A percentile compares a stretch with the other conserved stretches of the same genome.
These are phyloP conservation scores for Misopates orontium DNA, from an alignment of 257 asterid species.

Conservation along the genomic window DNA sequence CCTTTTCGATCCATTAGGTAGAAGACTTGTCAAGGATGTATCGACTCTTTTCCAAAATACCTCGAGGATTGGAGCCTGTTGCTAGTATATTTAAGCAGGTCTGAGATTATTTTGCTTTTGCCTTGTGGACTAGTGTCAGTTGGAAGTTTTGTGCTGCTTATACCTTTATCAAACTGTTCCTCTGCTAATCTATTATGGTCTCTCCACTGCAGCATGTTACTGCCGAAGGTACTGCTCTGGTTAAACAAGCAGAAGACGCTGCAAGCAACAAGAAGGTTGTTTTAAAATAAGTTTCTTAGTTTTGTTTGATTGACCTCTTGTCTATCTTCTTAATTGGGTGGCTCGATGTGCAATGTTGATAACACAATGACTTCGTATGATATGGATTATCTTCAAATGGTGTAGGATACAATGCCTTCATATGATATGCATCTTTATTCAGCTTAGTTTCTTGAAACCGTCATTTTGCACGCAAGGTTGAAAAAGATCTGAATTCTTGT, in stretches of 20 bases:
- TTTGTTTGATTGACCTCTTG: background rate
- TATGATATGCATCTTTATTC: background rate
- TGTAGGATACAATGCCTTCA: no score
- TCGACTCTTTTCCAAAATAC: constrained; percentile 79
- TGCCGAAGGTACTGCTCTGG: constrained; percentile 89
- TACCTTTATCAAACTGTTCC: constrained; percentile 4
- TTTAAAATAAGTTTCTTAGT: background rate
- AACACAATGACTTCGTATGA: no score
- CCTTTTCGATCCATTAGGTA: constrained; percentile 46
- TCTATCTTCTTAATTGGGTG: no score
- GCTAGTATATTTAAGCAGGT: constrained; percentile 81
- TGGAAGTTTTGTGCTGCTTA: constrained; percentile 19
- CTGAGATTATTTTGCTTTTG: constrained; percentile 25
- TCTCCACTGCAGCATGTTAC: constrained; percentile 74
- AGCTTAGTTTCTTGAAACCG: background rate
- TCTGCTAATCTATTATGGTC: constrained; percentile 22
- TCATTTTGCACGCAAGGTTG: background rate
- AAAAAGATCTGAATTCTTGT: background rate
- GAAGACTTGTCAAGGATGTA: constrained; percentile 94
- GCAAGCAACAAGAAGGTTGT: constrained; percentile 86
- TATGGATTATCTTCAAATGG: no score
- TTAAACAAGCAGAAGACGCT: constrained; percentile 97
- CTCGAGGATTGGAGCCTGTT: constrained; percentile 68
- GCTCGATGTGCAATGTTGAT: no score
- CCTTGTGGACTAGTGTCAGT: constrained; percentile 7